Evolutionary conservation across 139 green algal species (phyloP), one percentile per base, ranked within the genome.

Genomic region (Chlorella sp.): DNA sequence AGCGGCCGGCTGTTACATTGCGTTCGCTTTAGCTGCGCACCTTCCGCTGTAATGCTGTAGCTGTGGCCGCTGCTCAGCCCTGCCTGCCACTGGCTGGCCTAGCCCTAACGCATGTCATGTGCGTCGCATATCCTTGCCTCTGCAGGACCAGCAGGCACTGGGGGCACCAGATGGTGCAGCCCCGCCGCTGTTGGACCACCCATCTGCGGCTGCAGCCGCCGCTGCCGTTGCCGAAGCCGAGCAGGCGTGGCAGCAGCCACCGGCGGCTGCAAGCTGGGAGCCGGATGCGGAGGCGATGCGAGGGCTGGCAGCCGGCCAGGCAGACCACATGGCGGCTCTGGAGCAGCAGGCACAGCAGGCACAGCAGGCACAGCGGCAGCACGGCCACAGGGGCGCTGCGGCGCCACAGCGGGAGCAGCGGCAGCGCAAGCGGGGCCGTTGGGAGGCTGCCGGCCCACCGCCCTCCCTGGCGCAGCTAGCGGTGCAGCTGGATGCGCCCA

Each of bases 301-400:
- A 0, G 78, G 63, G 38, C 63, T 83, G 78, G 78, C 78, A 4
- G 78, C 62, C n/a, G 78, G 78, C 16, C 78, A 74, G 63, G 78
- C 78, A n/a, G 78, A 83, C n/a, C 78, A 87, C 44, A 41, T 74
- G 18, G 79, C 41, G 17, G 79, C 39, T 0, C 44, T 85, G 62
- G 76, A 85, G 80, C 41, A 44, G 80, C 84, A 72, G 83, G 44
- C 2, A 32, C 51, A 36, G 55, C 51, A 51, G 71, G 21, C 3
- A 39, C 36, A 44, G 64, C 28, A 36, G 12, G 20, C 39, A 21
- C 80, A 75, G 39, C 64, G 82, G 39, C 67, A 74, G 69, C 67
- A 78, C 12, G 26, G 55, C 32, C 65, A 86, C 21, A 51, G 23
- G 28, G 78, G 55, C 39, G 78, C 55, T 5, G 39, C 21, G 39